Percentiles rank a stretch among this genome's conserved stretches.
Evolutionary conservation across 306 rosid genomes (phyloP).

Genomic region (Clitoria ternatea): DNA sequence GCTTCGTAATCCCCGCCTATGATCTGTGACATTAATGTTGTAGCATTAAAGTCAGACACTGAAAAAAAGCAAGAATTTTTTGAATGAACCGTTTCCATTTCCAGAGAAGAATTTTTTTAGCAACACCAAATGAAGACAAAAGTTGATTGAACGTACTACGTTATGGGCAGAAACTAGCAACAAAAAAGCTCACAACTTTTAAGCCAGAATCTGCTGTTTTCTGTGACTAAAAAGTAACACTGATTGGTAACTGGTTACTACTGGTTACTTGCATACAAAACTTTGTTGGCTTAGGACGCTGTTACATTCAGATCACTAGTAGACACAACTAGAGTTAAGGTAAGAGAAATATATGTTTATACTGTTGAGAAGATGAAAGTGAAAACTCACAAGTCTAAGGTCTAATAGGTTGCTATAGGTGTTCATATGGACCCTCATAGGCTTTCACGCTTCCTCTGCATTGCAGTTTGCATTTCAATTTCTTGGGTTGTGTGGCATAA

Average conservation of each 20-base stretch:
- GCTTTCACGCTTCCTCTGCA: slow-evolving; percentile 22
- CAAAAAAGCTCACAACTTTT: not conserved
- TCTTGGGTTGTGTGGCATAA: not conserved
- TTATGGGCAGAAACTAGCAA: not conserved
- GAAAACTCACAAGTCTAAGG: slow-evolving; percentile 23
- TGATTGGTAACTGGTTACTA: not conserved
- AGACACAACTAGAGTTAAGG: slow-evolving; percentile 20
- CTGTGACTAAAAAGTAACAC: not conserved
- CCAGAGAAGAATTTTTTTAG: not conserved
- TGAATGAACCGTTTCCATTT: slow-evolving; percentile 12
- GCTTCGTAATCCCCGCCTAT: slow-evolving; percentile 27
- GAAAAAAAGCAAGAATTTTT: not conserved
- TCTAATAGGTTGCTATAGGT: slow-evolving; percentile 32
- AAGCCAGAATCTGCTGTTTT: not conserved
- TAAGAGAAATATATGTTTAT: no score
- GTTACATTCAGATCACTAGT: slow-evolving; percentile 8
- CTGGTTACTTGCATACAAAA: not conserved
- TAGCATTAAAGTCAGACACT: not conserved
- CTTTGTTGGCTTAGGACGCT: slow-evolving; percentile 31
- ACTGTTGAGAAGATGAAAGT: slow-evolving; percentile 36
- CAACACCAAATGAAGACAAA: slow-evolving; percentile 6
- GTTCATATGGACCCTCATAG: slow-evolving; percentile 33
- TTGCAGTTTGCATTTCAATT: not conserved
- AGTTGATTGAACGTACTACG: not conserved
- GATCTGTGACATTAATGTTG: not conserved